Evolutionary conservation across 352 stramenopile genomes (phyloP).

Genomic region (Elongisporangium anandrum): DNA sequence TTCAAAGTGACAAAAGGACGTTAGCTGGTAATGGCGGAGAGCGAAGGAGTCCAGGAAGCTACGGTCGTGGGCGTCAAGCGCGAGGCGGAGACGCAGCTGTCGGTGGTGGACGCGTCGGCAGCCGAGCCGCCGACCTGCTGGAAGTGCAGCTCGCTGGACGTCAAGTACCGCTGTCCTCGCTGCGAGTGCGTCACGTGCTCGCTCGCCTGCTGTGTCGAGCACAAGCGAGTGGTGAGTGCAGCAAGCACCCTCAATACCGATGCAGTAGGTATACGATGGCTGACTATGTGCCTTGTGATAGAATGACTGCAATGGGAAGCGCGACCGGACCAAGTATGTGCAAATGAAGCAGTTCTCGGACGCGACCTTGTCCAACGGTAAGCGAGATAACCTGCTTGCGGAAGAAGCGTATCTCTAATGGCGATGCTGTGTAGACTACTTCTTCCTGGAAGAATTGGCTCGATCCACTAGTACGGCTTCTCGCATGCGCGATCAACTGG

Average conservation of each 20-base stretch:
- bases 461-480: constrained; percentile 50
- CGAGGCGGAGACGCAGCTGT: constrained; percentile 7
- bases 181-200: constrained; percentile 85
- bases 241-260: background rate
- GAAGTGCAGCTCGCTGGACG: constrained; percentile 34
- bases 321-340: constrained; percentile 81
- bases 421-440: constrained; percentile 40
- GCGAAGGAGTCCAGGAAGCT: background rate
- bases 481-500: constrained; percentile 34
- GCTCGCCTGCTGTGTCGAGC: constrained; percentile 64
- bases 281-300: constrained; percentile 11
- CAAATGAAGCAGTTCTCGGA: constrained; percentile 67
- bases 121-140: constrained; percentile 23
- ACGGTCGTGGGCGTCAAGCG: constrained; percentile 29
- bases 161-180: constrained; percentile 85
- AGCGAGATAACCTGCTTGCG: background rate
- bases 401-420: background rate
- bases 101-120: constrained; percentile 2
- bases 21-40: constrained; percentile 8
- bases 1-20: background rate
- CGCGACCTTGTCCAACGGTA: constrained; percentile 72
- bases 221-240: constrained; percentile 66
- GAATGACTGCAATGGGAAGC: constrained; percentile 78
- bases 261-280: background rate
- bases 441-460: constrained; percentile 69